Base-by-base conservation (phyloP, 257 asterid species). In the Solanum tarapatanum region DNA sequence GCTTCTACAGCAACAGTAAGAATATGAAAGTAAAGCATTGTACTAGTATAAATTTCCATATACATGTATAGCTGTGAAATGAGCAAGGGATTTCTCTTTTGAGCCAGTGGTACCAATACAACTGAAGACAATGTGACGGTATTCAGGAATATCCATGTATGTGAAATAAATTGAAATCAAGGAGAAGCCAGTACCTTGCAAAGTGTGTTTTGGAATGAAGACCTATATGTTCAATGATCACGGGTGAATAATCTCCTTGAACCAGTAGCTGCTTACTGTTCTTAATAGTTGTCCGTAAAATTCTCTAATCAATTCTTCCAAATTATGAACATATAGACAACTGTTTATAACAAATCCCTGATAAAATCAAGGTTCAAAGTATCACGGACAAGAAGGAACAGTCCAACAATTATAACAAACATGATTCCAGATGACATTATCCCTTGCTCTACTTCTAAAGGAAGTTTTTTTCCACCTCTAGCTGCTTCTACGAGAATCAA, bases 391-490 rank as follows among this genome's bases (percentile, higher is more conserved):
- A 97, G 96, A 88, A 97, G 99, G 90, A 91, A 93, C 5, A 96
- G 76, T 80, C 99, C 99, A 66, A 97, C 94, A 84, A 94, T 83
- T 28, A 96, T 4, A 86, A 96, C 98, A 74, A 95, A 85, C 88
- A 86, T 95, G 73, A 97, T 92, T 85, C 99, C 99, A 19, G 98
- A 94, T 9, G 99, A 96, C 99, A 93, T 96, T 30, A 97, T 97
- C 82, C 90, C 89, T 88, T 97, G 99, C 94, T 97, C 99, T 45
- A 97, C 13, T 86, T 97, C 99, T 69, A 91, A 73, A 8, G 99
- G 99, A 33, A 97, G 94, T 91, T 97, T 97, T 80, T 93, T 93
- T 89, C 99, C 99, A 12, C 99, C 99, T 90, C 99, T 90, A 19
- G 92, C 98, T 23, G 99, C 99, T 91, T 97, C 99, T 35, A 95